Evolutionary conservation across 352 stramenopile species (phyloP), one percentile per base, ranked within the genome.

Genomic region (Phytophthora boehmeriae): DNA sequence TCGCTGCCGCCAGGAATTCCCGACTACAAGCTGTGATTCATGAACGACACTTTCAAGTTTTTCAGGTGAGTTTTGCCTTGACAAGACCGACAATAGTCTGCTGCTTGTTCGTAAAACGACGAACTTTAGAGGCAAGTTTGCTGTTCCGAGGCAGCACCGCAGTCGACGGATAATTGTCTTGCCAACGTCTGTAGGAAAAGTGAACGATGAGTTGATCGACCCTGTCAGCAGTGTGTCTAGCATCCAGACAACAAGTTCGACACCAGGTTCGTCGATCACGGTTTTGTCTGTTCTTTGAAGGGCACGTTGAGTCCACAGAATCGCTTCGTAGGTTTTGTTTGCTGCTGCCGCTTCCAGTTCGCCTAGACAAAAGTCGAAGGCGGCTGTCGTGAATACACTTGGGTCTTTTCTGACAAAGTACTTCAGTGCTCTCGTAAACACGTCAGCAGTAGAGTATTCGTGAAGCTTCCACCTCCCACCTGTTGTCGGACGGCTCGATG

Each of bases 241-340:
- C 11, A 93, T 46, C 83, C 83, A 96, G 5, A 75, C 49, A 17
- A 78, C 76, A 8, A 95, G 57, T 60, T 97, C 88, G n/a, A 97
- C 70, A 14, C 73, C 83, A 13, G 90, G 84, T 14, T 94, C 83
- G n/a, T 68, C 38, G 8, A 78, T 8, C 13, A 82, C 77, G 2
- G 54, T 63, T 6, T 54, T 55, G 49, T 97, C 89, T 6, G 67
- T n/a, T 16, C 73, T 70, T 42, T 56, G 36, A 4, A 95, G 65
- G 2, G 83, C 79, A 14, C 86, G 73, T 25, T 96, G 77, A 0
- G 86, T 95, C 91, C 90, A 97, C 19, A 93, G 30, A 22, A 66
- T 42, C 0, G 90, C 83, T 60, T 94, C 80, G 28, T 78, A 95
- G 0, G 53, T 11, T 20, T 86, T 75, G 8, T 55, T 70, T 6